phyloP scores from a whole-genome alignment of 106 monocot genomes.

The Vanilla planifolia region DNA sequence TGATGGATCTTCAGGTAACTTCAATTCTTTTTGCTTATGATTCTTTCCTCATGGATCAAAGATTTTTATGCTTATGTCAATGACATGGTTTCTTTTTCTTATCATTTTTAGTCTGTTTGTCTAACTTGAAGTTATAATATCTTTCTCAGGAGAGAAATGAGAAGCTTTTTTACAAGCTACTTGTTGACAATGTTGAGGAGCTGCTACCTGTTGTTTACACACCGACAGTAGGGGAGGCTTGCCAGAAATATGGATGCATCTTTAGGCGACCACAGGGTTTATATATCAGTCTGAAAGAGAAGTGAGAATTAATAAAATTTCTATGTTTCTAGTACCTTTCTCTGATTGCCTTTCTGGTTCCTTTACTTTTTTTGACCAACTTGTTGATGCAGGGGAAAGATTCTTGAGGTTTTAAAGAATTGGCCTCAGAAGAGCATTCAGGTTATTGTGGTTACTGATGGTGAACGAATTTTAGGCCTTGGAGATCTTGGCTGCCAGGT shows the following conservation, averaged over 20 bases:
- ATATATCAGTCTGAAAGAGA: slow-evolving; percentile 59
- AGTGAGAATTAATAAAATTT: slow-evolving; percentile 9
- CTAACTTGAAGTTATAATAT: neutral
- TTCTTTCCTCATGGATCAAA: neutral
- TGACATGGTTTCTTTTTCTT: neutral
- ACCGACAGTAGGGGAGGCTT: slow-evolving; percentile 90
- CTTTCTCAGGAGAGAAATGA: slow-evolving; percentile 69
- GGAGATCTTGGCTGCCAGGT: slow-evolving; percentile 99
- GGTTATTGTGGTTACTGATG: slow-evolving; percentile 97
- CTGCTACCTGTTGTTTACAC: slow-evolving; percentile 88
- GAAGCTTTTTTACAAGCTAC: slow-evolving; percentile 93
- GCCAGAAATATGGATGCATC: slow-evolving; percentile 90
- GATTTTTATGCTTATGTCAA: neutral
- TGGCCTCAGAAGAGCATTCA: slow-evolving; percentile 94
- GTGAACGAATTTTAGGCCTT: slow-evolving; percentile 91
- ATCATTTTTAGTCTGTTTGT: neutral
- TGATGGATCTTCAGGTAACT: slow-evolving; percentile 74
- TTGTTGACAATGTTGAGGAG: slow-evolving; percentile 90
- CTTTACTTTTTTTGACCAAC: neutral
- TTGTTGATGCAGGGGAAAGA: slow-evolving; percentile 55
- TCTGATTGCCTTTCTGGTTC: too few relatives aligned
- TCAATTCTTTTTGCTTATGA: neutral
- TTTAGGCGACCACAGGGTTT: slow-evolving; percentile 81
- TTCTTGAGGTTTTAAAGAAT: slow-evolving; percentile 84
- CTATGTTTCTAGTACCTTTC: too few relatives aligned